phyloP scores from a whole-genome alignment of 345 rosid species.

The Erodium maritimum region DNA sequence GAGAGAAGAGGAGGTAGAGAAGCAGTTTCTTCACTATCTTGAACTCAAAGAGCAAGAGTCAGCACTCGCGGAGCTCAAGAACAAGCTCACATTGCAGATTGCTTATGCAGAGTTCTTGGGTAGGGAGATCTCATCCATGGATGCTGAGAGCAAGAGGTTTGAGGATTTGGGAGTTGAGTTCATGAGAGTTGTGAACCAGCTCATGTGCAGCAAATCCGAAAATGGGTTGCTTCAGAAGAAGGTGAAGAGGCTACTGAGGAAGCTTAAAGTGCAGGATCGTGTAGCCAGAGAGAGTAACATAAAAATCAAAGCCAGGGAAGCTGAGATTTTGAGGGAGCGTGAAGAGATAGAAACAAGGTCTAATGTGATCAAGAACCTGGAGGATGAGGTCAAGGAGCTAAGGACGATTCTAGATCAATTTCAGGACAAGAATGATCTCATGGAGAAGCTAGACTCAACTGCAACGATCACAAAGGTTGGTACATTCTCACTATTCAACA shows the following conservation, averaged over 20 bases:
- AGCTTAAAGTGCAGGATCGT: slow-evolving; percentile 16
- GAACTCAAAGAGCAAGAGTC: slow-evolving; percentile 48
- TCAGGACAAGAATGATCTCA: slow-evolving; percentile 28
- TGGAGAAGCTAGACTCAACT: slow-evolving; percentile 13
- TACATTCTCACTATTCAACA: not conserved
- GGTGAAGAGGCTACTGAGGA: slow-evolving; percentile 38
- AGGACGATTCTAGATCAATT: slow-evolving; percentile 15
- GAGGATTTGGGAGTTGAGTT: slow-evolving; percentile 24
- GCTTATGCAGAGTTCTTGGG: slow-evolving; percentile 30
- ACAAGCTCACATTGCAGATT: slow-evolving; percentile 25
- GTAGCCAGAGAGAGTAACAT: slow-evolving; percentile 24
- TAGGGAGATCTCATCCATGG: slow-evolving; percentile 34
- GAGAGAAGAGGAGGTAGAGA: slow-evolving; percentile 31
- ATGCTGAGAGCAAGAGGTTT: slow-evolving; percentile 31
- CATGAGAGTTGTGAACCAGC: slow-evolving; percentile 24
- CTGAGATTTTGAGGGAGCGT: slow-evolving; percentile 20
- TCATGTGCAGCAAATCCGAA: slow-evolving; percentile 26
- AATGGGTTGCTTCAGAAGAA: slow-evolving; percentile 34
- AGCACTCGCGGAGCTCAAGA: slow-evolving; percentile 38
- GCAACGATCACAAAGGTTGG: slow-evolving; percentile 32
- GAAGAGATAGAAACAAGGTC: slow-evolving; percentile 20
- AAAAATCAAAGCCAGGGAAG: slow-evolving; percentile 24
- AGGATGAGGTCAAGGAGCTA: slow-evolving; percentile 27
- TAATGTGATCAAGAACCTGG: slow-evolving; percentile 22
- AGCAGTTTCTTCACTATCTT: slow-evolving; percentile 31